Evolutionary conservation across 345 rosid species (phyloP), one percentile per base, ranked within the genome.

Genomic region (Camelina laxa): DNA sequence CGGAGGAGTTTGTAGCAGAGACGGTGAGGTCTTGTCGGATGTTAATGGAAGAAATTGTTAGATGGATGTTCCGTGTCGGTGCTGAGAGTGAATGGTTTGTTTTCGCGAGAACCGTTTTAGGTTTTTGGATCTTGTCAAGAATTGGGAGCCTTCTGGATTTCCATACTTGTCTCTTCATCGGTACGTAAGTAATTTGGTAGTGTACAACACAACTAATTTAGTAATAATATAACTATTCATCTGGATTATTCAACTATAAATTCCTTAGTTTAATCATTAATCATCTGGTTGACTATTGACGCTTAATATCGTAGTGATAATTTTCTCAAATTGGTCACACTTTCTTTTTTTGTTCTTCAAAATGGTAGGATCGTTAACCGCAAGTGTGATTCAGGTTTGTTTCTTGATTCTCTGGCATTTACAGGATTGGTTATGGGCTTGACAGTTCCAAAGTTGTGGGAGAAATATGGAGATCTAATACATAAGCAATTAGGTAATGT

Each of bases 31-130:
- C 83, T 10, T 51, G 69, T 51, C 63, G 76, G 67, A 66, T 39
- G 22, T 5, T 69, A 22, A 58, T 70, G 16, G 85, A 81, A 60
- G 73, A 60, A 67, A 79, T 10, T 1, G 41, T 80, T 30, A 31
- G 74, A 71, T 85, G 91, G 87, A 80, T 83, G 81, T 65, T 82
- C 16, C 27, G 36, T 6, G 82, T 80, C 27, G 72, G 80, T 53
- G 76, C 76, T 2, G 84, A 75, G 63, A 69, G 69, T 35, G 81
- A 83, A 12, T 80, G 84, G 87, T 69, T 73, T 17, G 51, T 75
- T 0, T 83, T 84, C 27, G 80, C 61, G 1, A 54, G 72, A 53
- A 75, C 74, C 6, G 45, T 80, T 31, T 79, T 62, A 9, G 82
- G 76, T 3, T 27, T 88, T 9, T 70, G 76, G 75, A 19, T 74